Conservation (phyloP, 106 monocot genomes). For the Dioscorea dumetorum region DNA sequence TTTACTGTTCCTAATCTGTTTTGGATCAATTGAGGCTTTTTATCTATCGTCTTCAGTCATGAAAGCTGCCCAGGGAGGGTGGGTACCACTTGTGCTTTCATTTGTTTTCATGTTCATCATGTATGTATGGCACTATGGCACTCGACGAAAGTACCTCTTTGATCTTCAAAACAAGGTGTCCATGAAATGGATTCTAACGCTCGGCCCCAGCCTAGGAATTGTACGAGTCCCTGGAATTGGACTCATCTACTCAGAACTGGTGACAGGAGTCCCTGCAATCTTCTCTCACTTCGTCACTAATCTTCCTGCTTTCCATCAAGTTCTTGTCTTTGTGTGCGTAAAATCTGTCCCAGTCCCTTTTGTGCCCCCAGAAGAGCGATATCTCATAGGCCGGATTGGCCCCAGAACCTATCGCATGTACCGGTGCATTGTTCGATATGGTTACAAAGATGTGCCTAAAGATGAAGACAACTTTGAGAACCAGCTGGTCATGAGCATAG, state of each 20-base stretch:
- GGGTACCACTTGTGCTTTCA: slow-evolving; percentile 28
- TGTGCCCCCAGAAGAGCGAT: slow-evolving; percentile 30
- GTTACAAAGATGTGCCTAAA: slow-evolving; percentile 41
- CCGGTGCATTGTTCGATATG: slow-evolving; percentile 41
- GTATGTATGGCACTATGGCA: slow-evolving; percentile 46
- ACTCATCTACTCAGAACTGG: slow-evolving; percentile 41
- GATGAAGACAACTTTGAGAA: slow-evolving; percentile 33
- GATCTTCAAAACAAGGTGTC: slow-evolving; percentile 45
- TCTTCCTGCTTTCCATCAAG: slow-evolving; percentile 42
- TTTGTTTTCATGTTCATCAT: slow-evolving; percentile 34
- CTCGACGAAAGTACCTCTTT: slow-evolving; percentile 20
- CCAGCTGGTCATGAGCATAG: slow-evolving; percentile 30
- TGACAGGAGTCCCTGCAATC: slow-evolving; percentile 34
- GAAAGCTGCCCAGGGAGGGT: slow-evolving; percentile 41
- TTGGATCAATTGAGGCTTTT: slow-evolving; percentile 30
- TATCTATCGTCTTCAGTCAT: slow-evolving; percentile 37
- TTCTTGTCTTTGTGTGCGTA: slow-evolving; percentile 39
- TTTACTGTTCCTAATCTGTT: slow-evolving; percentile 27
- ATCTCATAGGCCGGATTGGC: slow-evolving; percentile 37
- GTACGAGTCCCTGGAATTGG: slow-evolving; percentile 42
- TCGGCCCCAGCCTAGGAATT: slow-evolving; percentile 35
- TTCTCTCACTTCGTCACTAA: slow-evolving; percentile 48
- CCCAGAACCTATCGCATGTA: slow-evolving; percentile 32
- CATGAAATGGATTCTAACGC: slow-evolving; percentile 25
- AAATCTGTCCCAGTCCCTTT: slow-evolving; percentile 35